These are phyloP conservation scores for Annulohypoxylon moriforme DNA, from an alignment of 495 filamentous ascomycete genomes.

Conservation along the genomic window DNA sequence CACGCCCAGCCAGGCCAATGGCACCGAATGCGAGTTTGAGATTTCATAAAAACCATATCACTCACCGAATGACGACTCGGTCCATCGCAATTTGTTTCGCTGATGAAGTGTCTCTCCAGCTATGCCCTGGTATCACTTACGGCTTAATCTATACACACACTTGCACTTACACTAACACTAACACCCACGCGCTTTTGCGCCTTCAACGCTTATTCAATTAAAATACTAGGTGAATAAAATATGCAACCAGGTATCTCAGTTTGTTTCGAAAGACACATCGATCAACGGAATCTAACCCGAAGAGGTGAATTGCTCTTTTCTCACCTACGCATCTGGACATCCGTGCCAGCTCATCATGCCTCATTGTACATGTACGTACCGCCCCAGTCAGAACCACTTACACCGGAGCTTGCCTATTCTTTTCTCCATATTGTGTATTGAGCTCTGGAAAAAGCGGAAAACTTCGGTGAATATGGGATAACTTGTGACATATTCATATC, in stretches of 20 bases:
- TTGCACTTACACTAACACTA: neutral
- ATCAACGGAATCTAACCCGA: slow-evolving; percentile 45
- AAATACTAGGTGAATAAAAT: slow-evolving; percentile 20
- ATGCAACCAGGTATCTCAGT: slow-evolving; percentile 21
- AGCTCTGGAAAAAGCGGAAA: slow-evolving; percentile 1
- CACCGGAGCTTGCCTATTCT: slow-evolving; percentile 29
- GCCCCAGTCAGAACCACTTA: slow-evolving; percentile 27
- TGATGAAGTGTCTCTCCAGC: slow-evolving; percentile 19
- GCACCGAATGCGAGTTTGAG: slow-evolving; percentile 11
- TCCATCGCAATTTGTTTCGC: slow-evolving; percentile 19
- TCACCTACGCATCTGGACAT: slow-evolving; percentile 39
- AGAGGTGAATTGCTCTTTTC: slow-evolving; percentile 41
- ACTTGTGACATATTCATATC: neutral
- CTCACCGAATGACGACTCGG: slow-evolving; percentile 28
- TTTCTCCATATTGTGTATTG: slow-evolving; percentile 10
- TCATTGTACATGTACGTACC: slow-evolving; percentile 38
- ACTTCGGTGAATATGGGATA: slow-evolving; percentile 2
- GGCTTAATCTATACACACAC: slow-evolving; percentile 2
- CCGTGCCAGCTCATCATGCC: slow-evolving; percentile 42
- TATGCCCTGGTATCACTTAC: slow-evolving; percentile 19
- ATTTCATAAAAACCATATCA: slow-evolving; percentile 13
- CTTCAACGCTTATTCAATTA: slow-evolving; percentile 19
- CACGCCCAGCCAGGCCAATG: slow-evolving; percentile 14
- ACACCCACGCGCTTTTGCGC: neutral
- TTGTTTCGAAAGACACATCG: slow-evolving; percentile 37